Percentiles rank a stretch among this genome's conserved stretches.
These are phyloP conservation scores for Boletus rubroflammeus DNA, from an alignment of 768 basidiomycete genomes.

Conservation along the genomic window DNA sequence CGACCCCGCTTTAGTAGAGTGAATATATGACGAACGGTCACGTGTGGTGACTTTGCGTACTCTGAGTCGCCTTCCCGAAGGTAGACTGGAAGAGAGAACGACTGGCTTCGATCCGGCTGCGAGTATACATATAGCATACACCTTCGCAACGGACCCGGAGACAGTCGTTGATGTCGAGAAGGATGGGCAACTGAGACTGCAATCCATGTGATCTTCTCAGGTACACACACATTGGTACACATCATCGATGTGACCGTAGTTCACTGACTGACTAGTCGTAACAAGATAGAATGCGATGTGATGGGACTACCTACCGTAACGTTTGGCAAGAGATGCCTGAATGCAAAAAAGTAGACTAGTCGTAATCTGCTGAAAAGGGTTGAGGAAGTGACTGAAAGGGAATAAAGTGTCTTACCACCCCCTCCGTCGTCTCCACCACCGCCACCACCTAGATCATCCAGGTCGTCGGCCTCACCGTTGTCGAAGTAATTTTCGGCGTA, in stretches of 20 bases:
- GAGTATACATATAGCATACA: not conserved
- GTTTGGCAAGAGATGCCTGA: not conserved
- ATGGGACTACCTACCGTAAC: constrained; percentile 3
- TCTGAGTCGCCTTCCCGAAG: not conserved
- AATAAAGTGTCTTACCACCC: constrained; percentile 37
- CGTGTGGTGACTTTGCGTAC: constrained; percentile 18
- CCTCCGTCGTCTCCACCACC: constrained; percentile 64
- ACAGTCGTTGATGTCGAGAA: not conserved
- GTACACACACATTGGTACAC: not conserved
- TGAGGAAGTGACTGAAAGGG: not conserved
- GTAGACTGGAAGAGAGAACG: not conserved
- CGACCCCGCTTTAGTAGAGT: not conserved
- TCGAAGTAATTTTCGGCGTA: constrained; percentile 91
- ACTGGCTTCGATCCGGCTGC: not conserved
- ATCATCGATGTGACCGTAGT: not conserved
- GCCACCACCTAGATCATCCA: constrained; percentile 72
- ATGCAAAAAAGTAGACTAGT: constrained; percentile 16
- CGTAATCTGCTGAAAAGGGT: constrained; percentile 19
- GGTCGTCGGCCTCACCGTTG: constrained; percentile 80
- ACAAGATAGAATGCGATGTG: not conserved
- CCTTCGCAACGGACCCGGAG: not conserved
- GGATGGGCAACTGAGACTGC: not conserved
- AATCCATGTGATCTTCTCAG: not conserved
- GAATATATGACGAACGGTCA: constrained; percentile 10
- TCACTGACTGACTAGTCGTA: not conserved